Conservation (phyloP, 1,139 yeast genomes). For the Yamadazyma jaroonii region DNA sequence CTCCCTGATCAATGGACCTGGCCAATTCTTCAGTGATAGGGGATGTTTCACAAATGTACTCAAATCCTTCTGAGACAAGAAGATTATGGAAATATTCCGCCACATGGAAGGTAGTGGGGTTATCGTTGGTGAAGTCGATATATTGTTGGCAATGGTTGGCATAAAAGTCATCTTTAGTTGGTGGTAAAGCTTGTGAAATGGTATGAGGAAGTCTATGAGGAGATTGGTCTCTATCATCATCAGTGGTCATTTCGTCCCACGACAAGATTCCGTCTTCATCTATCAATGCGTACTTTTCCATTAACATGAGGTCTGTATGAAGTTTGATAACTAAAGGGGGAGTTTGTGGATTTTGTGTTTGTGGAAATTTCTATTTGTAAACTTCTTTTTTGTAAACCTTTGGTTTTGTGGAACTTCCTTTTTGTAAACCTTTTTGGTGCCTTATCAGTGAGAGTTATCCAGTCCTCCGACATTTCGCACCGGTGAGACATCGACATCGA, state of each 20-base stretch:
- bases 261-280: constrained; percentile 14
- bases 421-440: too few relatives aligned
- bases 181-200: not conserved
- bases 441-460: too few relatives aligned
- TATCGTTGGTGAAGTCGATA: constrained; percentile 54
- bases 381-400: too few relatives aligned
- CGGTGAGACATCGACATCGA: too few relatives aligned
- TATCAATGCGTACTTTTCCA: constrained; percentile 6
- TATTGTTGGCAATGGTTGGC: constrained; percentile 45
- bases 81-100: constrained; percentile 41
- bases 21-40: constrained; percentile 36
- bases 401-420: too few relatives aligned
- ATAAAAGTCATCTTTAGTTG: constrained; percentile 18
- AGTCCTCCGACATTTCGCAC: too few relatives aligned
- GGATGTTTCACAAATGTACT: constrained; percentile 49
- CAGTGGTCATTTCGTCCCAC: constrained; percentile 14
- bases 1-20: constrained; percentile 19
- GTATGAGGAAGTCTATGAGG: not conserved
- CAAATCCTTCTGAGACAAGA: constrained; percentile 51
- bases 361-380: not conserved
- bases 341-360: too few relatives aligned
- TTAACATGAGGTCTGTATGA: too few relatives aligned
- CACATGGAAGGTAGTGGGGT: constrained; percentile 65
- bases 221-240: constrained; percentile 4
- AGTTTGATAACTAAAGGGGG: too few relatives aligned